Evolutionary conservation across 331 rosid species (phyloP), one percentile per base, ranked within the genome.

Genomic region (Acacia pycnantha): DNA sequence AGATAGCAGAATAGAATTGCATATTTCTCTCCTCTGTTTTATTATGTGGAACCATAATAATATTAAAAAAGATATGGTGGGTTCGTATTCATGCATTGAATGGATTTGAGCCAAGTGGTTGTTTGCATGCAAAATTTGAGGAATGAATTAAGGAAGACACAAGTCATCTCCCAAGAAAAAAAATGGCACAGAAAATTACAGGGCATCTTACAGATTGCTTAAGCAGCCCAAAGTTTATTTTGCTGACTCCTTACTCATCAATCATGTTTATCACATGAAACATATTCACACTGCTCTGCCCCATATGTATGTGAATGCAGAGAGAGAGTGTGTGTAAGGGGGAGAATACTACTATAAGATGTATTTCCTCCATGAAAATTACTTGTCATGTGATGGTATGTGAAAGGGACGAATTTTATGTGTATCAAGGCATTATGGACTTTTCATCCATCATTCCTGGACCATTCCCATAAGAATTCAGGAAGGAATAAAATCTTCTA

Each of bases 1-100:
- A 91, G 92, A 89, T 89, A 87, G 87, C 59, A 58, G 29, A 58
- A 10, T n/a, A 58, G 29, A 58, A 58, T n/a, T n/a, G 12, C 26
- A 54, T 53, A 24, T 53, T 53, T 53, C 24, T 50, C 56, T 53
- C 59, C 22, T 41, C 46, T 37, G 41, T 37, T 37, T 37, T 6
- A 6, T 37, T 37, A 37, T 37, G 41, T 37, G 41, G 41, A 37
- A 37, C 9, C 9, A 37, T 37, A 6, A 37, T 37, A 37, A 6
- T 37, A 37, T 37, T 37, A 0, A 6, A 37, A 37, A 37, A 6
- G 6, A 43, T 9, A 43, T 43, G 46, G 54, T 16, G 3, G 54
- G 54, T 16, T 48, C 54, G 21, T 50, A 50, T 54, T 21, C 61
- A 54, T 54, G 12, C 26, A 54, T 54, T 54, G 26, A 54, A 21